Evolutionary conservation across 495 filamentous ascomycete species (phyloP), one percentile per base, ranked within the genome.

Genomic region (Aspergillus leporis): DNA sequence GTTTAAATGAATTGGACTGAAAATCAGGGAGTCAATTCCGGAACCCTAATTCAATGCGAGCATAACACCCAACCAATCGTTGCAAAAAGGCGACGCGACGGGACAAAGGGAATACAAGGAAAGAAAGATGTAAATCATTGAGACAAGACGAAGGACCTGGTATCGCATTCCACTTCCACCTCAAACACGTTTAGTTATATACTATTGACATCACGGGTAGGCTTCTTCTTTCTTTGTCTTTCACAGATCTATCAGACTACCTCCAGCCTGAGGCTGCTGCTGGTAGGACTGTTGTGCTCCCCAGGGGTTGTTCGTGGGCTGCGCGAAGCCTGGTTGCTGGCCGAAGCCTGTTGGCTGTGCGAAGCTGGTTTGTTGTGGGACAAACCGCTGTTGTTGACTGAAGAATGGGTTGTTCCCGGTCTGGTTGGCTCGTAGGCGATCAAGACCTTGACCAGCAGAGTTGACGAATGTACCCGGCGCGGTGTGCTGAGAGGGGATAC

Each of bases 381-480:
- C 82, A 30, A 71, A 77, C 62, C 73, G 73, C 54, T 77, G 74
- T 19, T 70, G 74, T 59, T 83, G 80, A 57, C 83, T 81, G 54
- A 93, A 81, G 78, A 97, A 99, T 6, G 95, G 95, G 67, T 98
- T 98, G 75, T 83, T 96, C 54, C 92, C 93, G 4, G 91, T 93
- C 31, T 90, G 89, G n/a, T 81, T 76, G 9, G 85, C 86, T 41
- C 90, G 81, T 38, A 89, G 68, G 57, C 82, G 83, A 55, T 86
- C 84, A 54, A 90, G 70, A 22, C 90, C 90, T 45, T 87, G 82
- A 53, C 93, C 93, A 4, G 94, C 90, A 61, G 89, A 93, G 75
- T 97, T 99, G 74, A 99, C 89, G 66, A 98, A 99, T 2, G 90
- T 96, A 30, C 94, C 94, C 3, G 95, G 95, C 0, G 94, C 92